A percentile compares a stretch with the other conserved stretches of the same genome.
phyloP scores from a whole-genome alignment of 1,284 basidiomycete species.

The Leccinum ponderosum region DNA sequence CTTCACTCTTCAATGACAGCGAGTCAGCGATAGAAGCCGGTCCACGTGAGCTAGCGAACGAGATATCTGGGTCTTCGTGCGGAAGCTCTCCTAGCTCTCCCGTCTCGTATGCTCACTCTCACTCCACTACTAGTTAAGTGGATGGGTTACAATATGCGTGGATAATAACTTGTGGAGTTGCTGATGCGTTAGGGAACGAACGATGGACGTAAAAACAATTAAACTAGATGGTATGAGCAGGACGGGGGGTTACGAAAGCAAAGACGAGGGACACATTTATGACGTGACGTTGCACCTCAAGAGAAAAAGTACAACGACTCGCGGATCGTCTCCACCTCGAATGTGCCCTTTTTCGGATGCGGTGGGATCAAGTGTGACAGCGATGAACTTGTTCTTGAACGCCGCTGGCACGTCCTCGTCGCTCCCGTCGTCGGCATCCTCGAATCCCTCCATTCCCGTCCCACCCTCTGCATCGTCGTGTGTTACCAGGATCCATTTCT shows the following conservation, averaged over 20 bases:
- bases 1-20: too few species aligned
- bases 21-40: too few species aligned
- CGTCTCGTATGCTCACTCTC: too few species aligned
- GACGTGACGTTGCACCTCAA: conserved; percentile 33
- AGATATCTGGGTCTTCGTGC: too few species aligned
- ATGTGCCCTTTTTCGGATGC: conserved; percentile 84
- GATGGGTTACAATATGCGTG: too few species aligned
- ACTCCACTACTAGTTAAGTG: too few species aligned
- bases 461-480: conserved; percentile 9
- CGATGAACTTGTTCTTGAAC: conserved; percentile 64
- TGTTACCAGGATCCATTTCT: conserved; percentile 12
- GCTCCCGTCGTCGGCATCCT: conserved; percentile 13
- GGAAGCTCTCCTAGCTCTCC: too few species aligned
- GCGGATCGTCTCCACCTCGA: conserved; percentile 86
- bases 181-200: too few species aligned
- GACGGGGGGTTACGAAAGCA: conserved; percentile 6
- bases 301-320: conserved; percentile 91
- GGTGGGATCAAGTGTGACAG: conserved; percentile 81
- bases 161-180: too few species aligned
- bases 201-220: background rate
- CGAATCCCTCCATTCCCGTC: background rate
- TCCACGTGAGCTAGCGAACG: too few species aligned
- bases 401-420: conserved; percentile 29
- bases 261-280: background rate
- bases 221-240: background rate